Evolutionary conservation across 148 eudicot species (phyloP).

Genomic region (Spergularia bocconei): DNA sequence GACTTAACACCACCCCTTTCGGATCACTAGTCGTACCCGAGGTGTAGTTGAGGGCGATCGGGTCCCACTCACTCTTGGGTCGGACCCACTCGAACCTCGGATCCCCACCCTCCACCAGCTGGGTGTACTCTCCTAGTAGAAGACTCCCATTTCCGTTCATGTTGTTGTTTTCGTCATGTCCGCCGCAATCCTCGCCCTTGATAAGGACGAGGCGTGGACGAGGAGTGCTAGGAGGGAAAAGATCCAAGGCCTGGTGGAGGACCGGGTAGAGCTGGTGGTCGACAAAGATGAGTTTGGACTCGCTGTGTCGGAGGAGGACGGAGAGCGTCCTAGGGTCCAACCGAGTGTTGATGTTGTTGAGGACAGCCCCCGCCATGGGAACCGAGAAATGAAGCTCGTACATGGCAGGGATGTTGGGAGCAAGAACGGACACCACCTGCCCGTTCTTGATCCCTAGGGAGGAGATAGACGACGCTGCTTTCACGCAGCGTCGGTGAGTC

Average conservation of each 20-base stretch:
- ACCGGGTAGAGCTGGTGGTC: slow-evolving; percentile 24
- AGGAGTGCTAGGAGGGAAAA: slow-evolving; percentile 17
- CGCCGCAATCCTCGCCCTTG: slow-evolving; percentile 6
- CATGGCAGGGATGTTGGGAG: slow-evolving; percentile 73
- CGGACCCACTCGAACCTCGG: slow-evolving; percentile 41
- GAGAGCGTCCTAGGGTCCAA: slow-evolving; percentile 43
- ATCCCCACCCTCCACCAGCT: slow-evolving; percentile 32
- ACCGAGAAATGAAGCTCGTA: slow-evolving; percentile 78
- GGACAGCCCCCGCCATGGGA: slow-evolving; percentile 63
- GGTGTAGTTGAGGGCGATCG: slow-evolving; percentile 44
- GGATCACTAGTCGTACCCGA: slow-evolving; percentile 48
- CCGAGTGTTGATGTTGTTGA: slow-evolving; percentile 50
- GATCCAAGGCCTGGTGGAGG: slow-evolving; percentile 31
- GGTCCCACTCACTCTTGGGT: slow-evolving; percentile 46
- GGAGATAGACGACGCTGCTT: slow-evolving; percentile 56
- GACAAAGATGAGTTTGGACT: slow-evolving; percentile 36
- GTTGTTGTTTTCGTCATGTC: too few relatives aligned
- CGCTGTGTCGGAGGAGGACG: slow-evolving; percentile 40
- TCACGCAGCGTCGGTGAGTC: slow-evolving; percentile 51
- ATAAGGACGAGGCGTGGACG: slow-evolving; percentile 29
- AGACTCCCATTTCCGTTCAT: neutral
- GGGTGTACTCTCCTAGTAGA: slow-evolving; percentile 23
- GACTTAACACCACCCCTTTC: slow-evolving; percentile 43
- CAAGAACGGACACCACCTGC: slow-evolving; percentile 60
- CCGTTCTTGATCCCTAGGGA: slow-evolving; percentile 38